These are phyloP conservation scores for Vanrija sp. DNA, from an alignment of 1,284 basidiomycete species.

Conservation along the genomic window DNA sequence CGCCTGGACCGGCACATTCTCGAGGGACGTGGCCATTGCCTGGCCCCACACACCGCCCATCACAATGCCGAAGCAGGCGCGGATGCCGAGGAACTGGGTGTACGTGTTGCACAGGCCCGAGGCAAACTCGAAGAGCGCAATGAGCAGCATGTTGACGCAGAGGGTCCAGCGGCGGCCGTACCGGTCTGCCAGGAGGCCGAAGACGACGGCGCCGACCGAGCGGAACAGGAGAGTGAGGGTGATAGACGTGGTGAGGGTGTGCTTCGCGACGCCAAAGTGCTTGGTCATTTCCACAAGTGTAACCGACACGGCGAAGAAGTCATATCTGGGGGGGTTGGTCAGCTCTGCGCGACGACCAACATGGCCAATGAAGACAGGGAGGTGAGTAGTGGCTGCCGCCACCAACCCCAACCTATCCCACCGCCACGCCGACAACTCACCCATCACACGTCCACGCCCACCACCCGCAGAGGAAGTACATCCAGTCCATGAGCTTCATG, in stretches of 20 bases:
- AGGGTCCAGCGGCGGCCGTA: slow-evolving; percentile 93
- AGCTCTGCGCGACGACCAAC: not conserved
- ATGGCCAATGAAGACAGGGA: too few relatives aligned
- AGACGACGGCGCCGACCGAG: slow-evolving; percentile 78
- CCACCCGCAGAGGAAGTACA: slow-evolving; percentile 55
- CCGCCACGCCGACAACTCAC: not conserved
- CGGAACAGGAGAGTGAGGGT: slow-evolving; percentile 91
- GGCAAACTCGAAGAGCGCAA: slow-evolving; percentile 70
- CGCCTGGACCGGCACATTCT: slow-evolving; percentile 78
- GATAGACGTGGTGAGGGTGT: slow-evolving; percentile 63
- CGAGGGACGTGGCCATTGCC: slow-evolving; percentile 57
- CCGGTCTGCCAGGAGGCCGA: slow-evolving; percentile 71
- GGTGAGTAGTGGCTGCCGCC: too few relatives aligned
- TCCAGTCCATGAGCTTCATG: slow-evolving; percentile 53
- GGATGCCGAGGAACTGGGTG: slow-evolving; percentile 50
- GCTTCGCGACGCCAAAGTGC: slow-evolving; percentile 34
- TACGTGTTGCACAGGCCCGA: slow-evolving; percentile 54
- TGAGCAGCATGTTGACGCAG: slow-evolving; percentile 68
- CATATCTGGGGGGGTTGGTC: not conserved
- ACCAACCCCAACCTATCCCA: too few relatives aligned
- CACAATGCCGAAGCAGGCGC: slow-evolving; percentile 72
- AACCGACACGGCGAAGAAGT: slow-evolving; percentile 7
- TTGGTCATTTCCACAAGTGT: slow-evolving; percentile 7
- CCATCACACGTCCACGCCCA: slow-evolving; percentile 58
- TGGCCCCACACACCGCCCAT: slow-evolving; percentile 65